Base-by-base conservation (phyloP, 768 basidiomycete genomes). In the Ephemerocybe angulata region DNA sequence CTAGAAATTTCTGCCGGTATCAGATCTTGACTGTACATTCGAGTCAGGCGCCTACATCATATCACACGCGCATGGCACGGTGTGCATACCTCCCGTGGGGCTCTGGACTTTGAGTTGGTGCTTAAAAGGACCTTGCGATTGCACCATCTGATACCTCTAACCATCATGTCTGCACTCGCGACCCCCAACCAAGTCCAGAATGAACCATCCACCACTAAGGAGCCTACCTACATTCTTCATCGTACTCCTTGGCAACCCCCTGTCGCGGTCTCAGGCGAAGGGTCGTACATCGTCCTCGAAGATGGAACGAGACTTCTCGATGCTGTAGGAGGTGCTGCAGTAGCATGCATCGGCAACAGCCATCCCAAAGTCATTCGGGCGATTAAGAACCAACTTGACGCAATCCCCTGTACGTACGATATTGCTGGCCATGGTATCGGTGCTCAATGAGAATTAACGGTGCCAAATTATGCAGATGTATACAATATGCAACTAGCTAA, bases 401-500 rank as follows among this genome's bases (percentile, higher is more conserved):
- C 83, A 61, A 71, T 93, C 38, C 75, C 88, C 21, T 93, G 90
- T 91, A 60, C 50, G 86, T 74, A 3, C 38, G 4, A 27, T 30
- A 0, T 12, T 35, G 15, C 40, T 42, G n/a, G n/a, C n/a, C n/a
- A 37, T 33, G 24, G 28, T 19, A 3, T 28, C 1, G 10, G 10
- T 46, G 4, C 24, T 38, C 52, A 55, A 24, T n/a, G 17, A 29
- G 49, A 55, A 44, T 11, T 37, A 17, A 53, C 53, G 28, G 10
- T 38, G 19, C 41, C 22, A 7, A 54, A 19, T n/a, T n/a, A n/a
- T n/a, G n/a, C 50, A 92, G 91, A 93, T 78, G 86, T 90, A 4
- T 94, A 92, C 64, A 92, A 88, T 59, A 86, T 90, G 83, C 90
- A 93, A 64, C 66, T 92, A 19, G 86, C 89, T 7, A 93, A 84